Evolutionary conservation across 2,329 filamentous ascomycete genomes (phyloP).

Genomic region (Neopestalotiopsis clavispora): DNA sequence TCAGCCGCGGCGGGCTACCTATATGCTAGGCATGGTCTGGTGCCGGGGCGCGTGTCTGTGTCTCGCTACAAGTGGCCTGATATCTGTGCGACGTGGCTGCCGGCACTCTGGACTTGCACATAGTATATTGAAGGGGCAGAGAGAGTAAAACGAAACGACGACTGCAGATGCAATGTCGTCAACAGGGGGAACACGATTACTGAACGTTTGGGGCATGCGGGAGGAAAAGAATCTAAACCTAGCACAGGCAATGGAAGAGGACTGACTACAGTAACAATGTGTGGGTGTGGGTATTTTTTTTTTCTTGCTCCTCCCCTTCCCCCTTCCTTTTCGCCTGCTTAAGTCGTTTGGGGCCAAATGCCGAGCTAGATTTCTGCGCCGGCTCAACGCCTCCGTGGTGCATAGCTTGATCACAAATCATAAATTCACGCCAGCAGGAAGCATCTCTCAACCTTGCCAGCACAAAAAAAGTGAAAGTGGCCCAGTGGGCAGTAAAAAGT

Average conservation of each 20-base stretch:
- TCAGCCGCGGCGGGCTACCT: conserved; percentile 1
- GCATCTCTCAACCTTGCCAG: not conserved
- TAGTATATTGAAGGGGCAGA: not conserved
- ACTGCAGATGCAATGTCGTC: not conserved
- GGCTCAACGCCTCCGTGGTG: conserved; percentile 5
- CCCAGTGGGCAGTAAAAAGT: not conserved
- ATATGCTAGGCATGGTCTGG: not conserved
- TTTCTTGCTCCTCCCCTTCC: not conserved
- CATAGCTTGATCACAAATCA: conserved; percentile 15
- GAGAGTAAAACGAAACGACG: not conserved
- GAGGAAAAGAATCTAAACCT: not conserved
- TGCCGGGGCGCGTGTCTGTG: not conserved
- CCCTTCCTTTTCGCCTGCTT: too few relatives aligned
- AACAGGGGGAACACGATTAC: not conserved
- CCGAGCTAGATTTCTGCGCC: conserved; percentile 7
- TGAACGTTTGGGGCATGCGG: not conserved
- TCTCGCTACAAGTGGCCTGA: not conserved
- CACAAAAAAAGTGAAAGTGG: not conserved
- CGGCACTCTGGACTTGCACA: not conserved
- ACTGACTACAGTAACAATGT: not conserved
- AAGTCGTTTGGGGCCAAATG: not conserved
- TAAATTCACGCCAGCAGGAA: conserved; percentile 1
- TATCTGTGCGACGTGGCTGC: not conserved
- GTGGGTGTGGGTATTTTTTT: not conserved
- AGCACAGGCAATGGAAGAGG: not conserved